Evolutionary conservation across 306 rosid species (phyloP).

Genomic region (Cucurbita pepo): DNA sequence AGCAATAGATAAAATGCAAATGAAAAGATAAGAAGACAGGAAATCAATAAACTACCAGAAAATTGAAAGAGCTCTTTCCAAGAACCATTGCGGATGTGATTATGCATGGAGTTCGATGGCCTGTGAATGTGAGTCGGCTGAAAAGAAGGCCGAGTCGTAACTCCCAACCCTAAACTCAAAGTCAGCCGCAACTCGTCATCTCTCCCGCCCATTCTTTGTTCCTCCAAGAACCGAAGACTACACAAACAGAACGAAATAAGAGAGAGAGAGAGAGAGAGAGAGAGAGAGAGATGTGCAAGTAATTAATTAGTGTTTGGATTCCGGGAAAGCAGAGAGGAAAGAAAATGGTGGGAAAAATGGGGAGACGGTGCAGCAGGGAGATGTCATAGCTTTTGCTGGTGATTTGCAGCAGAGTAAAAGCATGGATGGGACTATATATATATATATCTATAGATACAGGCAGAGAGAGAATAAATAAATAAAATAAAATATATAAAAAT

Average conservation of each 20-base stretch:
- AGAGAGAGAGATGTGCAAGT: background rate
- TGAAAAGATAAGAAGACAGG: background rate
- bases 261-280: background rate
- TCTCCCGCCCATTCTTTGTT: slow-evolving; percentile 35
- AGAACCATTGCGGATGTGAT: slow-evolving; percentile 14
- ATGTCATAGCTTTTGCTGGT: slow-evolving; percentile 13
- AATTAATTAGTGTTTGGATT: slow-evolving; percentile 10
- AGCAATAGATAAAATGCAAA: too few relatives aligned
- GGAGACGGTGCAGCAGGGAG: slow-evolving; percentile 5
- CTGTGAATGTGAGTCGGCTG: slow-evolving; percentile 24
- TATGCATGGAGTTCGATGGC: slow-evolving; percentile 21
- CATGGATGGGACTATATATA: slow-evolving; percentile 25
- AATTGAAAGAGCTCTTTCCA: slow-evolving; percentile 37
- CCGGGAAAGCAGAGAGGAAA: slow-evolving; percentile 14
- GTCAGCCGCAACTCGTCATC: slow-evolving; percentile 40
- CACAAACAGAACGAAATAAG: background rate
- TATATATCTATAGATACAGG: slow-evolving; percentile 12
- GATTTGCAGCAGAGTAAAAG: slow-evolving; percentile 35
- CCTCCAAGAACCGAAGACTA: background rate
- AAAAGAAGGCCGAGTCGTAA: slow-evolving; percentile 15
- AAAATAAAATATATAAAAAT: background rate
- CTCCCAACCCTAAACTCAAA: slow-evolving; percentile 35
- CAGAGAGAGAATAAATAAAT: background rate
- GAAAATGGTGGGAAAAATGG: slow-evolving; percentile 14
- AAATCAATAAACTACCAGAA: slow-evolving; percentile 21